Evolutionary conservation across 129 eudicot genomes (phyloP), one percentile per base, ranked within the genome.

Genomic region (Pittosporum tobira): DNA sequence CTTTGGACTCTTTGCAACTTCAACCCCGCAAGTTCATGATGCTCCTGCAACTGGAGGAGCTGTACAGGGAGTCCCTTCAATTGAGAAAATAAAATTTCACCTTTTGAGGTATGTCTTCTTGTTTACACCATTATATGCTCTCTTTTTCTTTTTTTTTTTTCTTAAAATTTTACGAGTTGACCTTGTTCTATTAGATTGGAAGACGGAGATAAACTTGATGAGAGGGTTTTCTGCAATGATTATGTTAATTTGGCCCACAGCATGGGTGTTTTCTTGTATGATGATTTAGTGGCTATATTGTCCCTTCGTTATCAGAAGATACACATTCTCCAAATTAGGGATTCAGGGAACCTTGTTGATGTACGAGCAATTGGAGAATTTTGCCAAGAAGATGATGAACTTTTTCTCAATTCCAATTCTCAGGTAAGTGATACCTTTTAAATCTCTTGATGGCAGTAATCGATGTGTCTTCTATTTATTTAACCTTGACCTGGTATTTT

Each of bases 321-420:
- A 67, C 96, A 93, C 84, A 77, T 93, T 67, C 88, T 93, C 67
- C 99, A 93, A 63, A 87, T 93, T 61, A 77, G 96, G 59, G 99
- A 93, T 61, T 87, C 99, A 0, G 99, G 99, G n/a, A 75, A 73
- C 71, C 99, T 93, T 52, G 99, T 93, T 65, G 94, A 93, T 71
- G 83, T 87, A 31, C 61, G 99, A 14, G 86, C 78, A 20, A 87
- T 93, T 57, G 99, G 99, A 28, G 94, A 82, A 50, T 93, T 75
- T 71, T 93, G 99, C 77, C 88, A 81, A 54, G 99, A 93, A 93
- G 99, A 93, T 71, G 99, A 93, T 68, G 93, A 93, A 66, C 91
- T 93, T 69, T 93, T 93, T 67, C 72, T 93, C 58, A 79, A 68
- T 68, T 78, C 96, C 54, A 93, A 79, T 79, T 66, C 84, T 18